A percentile compares a stretch with the other conserved stretches of the same genome.
Conservation (phyloP, 2,329 filamentous ascomycete genomes). For the Epichloe elymi region DNA sequence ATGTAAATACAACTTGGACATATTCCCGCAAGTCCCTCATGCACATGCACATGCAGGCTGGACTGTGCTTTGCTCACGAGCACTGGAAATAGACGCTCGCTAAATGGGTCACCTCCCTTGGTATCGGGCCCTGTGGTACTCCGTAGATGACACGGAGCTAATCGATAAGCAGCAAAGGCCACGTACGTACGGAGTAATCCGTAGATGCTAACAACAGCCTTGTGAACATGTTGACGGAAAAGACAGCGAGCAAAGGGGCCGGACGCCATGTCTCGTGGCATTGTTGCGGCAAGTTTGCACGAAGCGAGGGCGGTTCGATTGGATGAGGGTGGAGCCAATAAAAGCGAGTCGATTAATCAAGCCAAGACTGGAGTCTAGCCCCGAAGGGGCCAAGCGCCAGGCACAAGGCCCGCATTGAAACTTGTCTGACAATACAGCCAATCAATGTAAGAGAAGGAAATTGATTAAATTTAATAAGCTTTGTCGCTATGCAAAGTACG, state of each 20-base stretch:
- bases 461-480: constrained; percentile 20
- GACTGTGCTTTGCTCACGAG: no score
- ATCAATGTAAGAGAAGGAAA: constrained; percentile 12
- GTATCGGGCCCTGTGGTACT: no score
- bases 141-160: no score
- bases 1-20: no score
- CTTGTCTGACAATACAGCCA: not conserved
- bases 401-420: constrained; percentile 1
- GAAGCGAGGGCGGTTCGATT: not conserved
- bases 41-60: no score
- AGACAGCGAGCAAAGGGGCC: not conserved
- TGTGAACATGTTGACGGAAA: not conserved
- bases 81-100: no score
- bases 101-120: no score
- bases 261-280: not conserved
- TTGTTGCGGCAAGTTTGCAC: not conserved
- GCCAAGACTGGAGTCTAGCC: not conserved
- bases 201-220: no score
- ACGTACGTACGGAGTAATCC: not conserved
- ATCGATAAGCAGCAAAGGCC: no score
- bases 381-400: constrained; percentile 8
- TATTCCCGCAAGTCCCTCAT: no score
- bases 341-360: not conserved
- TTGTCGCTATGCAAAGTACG: no score
- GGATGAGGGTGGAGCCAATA: no score